A percentile compares a stretch with the other conserved stretches of the same genome.
Conservation (phyloP, 2,329 filamentous ascomycete species). For the Penicillium vulpinum region DNA sequence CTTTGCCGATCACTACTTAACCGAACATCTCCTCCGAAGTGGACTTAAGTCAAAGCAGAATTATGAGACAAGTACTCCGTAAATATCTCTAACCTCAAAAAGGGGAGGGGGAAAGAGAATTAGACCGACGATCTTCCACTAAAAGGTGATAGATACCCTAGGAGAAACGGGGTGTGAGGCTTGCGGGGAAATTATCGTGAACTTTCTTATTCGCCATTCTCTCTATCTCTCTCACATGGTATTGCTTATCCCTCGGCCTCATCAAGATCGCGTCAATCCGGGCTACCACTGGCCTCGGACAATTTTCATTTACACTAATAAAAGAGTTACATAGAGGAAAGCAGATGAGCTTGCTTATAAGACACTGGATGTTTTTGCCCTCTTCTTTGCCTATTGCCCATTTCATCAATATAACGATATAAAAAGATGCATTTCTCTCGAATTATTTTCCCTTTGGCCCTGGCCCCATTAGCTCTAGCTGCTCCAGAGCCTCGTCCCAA, state of each 20-base stretch:
- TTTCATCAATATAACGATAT: conserved; percentile 3
- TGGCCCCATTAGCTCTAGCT: conserved; percentile 21
- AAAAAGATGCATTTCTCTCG: conserved; percentile 22
- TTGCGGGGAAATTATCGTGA: conserved; percentile 7
- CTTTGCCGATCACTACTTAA: conserved; percentile 17
- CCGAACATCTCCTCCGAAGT: conserved; percentile 10
- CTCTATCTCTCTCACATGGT: conserved; percentile 1
- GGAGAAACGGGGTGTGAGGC: conserved; percentile 3
- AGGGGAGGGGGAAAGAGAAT: neutral
- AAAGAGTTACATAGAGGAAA: neutral
- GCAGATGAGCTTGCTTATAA: conserved; percentile 5
- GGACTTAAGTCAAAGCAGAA: neutral
- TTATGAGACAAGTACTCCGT: neutral
- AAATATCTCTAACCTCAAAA: neutral
- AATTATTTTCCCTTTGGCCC: conserved; percentile 19
- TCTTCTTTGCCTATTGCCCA: neutral
- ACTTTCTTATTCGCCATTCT: neutral
- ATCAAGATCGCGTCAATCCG: neutral
- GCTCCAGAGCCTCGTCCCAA: conserved; percentile 23
- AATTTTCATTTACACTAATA: neutral
- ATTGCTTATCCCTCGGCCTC: conserved; percentile 4
- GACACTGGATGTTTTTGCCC: neutral
- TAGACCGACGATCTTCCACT: conserved; percentile 6
- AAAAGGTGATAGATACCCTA: neutral
- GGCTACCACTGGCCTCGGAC: neutral